phyloP scores from a whole-genome alignment of 78 protist species.

The Dictyostelium discoideum region dicty_2.7 NC_007088.5:1490001-1490500 shows the following conservation, averaged over 20 bases:
- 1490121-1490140: neutral
- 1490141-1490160: neutral
- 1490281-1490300: neutral
- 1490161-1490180: neutral
- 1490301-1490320: neutral
- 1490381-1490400: too few relatives aligned
- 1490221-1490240: neutral
- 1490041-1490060: too few relatives aligned
- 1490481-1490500: neutral
- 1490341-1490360: neutral
- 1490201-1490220: neutral
- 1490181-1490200: neutral
- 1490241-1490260: neutral
- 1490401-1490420: neutral
- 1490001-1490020: too few relatives aligned
- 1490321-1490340: neutral
- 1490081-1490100: neutral
- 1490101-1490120: neutral
- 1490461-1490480: neutral
- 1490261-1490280: neutral
- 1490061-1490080: neutral
- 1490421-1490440: neutral
- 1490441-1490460: neutral
- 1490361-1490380: neutral
- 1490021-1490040: too few relatives aligned